Conservation (phyloP, 805 yeast species). For the Saturnispora silvae region DNA sequence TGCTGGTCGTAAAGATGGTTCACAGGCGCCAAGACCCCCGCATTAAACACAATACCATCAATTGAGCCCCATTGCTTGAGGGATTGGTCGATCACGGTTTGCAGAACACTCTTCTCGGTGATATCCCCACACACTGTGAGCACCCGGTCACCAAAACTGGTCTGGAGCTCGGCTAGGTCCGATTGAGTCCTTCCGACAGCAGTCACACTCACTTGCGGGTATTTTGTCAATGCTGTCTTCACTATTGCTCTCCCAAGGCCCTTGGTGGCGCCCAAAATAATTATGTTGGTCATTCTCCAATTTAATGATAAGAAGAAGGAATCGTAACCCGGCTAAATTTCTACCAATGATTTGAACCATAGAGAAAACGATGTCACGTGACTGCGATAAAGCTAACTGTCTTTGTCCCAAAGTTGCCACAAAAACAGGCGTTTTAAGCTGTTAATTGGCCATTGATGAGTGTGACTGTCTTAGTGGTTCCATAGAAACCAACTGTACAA, state of each 20-base stretch:
- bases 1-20: conserved; percentile 33
- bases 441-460: too few relatives aligned
- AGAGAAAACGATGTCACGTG: too few relatives aligned
- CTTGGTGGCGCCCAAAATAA: conserved; percentile 56
- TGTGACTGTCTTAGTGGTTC: too few relatives aligned
- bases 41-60: conserved; percentile 63
- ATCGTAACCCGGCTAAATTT: too few relatives aligned
- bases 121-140: conserved; percentile 52
- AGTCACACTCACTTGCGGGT: conserved; percentile 33
- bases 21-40: conserved; percentile 80
- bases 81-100: conserved; percentile 34
- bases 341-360: too few relatives aligned
- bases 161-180: conserved; percentile 28
- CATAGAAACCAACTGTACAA: too few relatives aligned
- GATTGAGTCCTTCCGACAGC: conserved; percentile 63
- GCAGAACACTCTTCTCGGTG: conserved; percentile 29
- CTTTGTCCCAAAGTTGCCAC: too few relatives aligned
- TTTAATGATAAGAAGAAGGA: neutral
- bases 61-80: conserved; percentile 42
- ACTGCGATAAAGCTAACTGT: too few relatives aligned
- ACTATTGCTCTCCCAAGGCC: conserved; percentile 83
- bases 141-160: conserved; percentile 28
- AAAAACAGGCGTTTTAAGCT: too few relatives aligned
- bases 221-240: conserved; percentile 32
- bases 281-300: conserved; percentile 16